Conservation (phyloP, 2,329 filamentous ascomycete genomes). For the Oidium heveae region DNA sequence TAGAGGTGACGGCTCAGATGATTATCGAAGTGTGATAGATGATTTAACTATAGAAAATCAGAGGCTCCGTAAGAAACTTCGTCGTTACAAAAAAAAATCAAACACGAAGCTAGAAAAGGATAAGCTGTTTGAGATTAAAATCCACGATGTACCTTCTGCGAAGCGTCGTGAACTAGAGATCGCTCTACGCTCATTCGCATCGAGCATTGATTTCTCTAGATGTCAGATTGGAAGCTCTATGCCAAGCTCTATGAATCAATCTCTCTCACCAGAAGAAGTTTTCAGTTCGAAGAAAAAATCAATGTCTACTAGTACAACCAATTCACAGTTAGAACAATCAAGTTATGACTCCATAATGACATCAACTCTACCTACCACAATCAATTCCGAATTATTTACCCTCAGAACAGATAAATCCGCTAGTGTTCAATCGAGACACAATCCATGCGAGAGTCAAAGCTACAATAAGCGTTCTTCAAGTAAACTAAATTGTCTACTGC, state of each 20-base stretch:
- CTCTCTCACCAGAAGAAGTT: background rate
- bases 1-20: slow-evolving; percentile 24
- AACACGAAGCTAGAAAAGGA: slow-evolving; percentile 44
- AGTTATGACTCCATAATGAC: background rate
- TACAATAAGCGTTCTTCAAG: background rate
- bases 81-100: slow-evolving; percentile 41
- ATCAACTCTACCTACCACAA: background rate
- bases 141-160: slow-evolving; percentile 44
- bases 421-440: no score
- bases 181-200: slow-evolving; percentile 44
- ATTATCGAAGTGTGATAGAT: slow-evolving; percentile 64
- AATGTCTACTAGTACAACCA: background rate
- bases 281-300: background rate
- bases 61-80: slow-evolving; percentile 46
- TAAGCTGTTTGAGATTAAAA: slow-evolving; percentile 60
- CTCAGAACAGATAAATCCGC: background rate
- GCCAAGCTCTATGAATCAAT: background rate
- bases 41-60: slow-evolving; percentile 70
- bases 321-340: background rate
- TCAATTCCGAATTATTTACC: background rate
- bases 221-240: background rate
- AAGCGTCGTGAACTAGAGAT: slow-evolving; percentile 59
- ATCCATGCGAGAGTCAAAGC: background rate
- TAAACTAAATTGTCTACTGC: slow-evolving; percentile 30
- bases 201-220: slow-evolving; percentile 8